Evolutionary conservation across 1,284 basidiomycete genomes (phyloP), one percentile per base, ranked within the genome.

Genomic region (Phlebopus sp.): DNA sequence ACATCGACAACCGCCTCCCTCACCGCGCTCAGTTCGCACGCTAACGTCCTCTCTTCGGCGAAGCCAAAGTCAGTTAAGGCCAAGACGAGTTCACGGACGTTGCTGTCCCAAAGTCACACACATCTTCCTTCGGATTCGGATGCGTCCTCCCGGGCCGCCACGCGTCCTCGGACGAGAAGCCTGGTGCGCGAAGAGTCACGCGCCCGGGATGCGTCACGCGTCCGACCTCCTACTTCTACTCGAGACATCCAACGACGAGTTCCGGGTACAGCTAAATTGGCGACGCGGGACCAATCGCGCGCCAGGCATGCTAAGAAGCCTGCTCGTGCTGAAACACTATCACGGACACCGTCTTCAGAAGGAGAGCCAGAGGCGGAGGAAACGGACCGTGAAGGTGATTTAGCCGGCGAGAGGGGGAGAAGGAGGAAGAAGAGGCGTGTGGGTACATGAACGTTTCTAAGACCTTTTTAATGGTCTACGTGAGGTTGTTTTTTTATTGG

Each of bases 361-460:
- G 52, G 38, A 18, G 56, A 52, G 34, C 36, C 4, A 2, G 54
- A 49, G 25, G 41, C 35, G 5, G 51, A 49, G 36, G 40, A 50
- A 27, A 47, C 46, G 6, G n/a, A 44, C 4, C 39, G 63, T 15
- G 55, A 54, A 9, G 37, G 34, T 13, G 59, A 55, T 27, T 44
- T 6, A 31, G 50, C 27, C 8, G 43, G 30, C 8, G 23, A 35
- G 1, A 49, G 63, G 18, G 62, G 62, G n/a, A 57, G 65, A 10
- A 54, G 49, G 4, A 53, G 60, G 39, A 64, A 64, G 62, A 66
- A 47, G 49, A 64, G 63, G 36, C 59, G 66, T 6, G 43, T 67
- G 2, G 53, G n/a, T 41, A 32, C 49, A 43, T 32, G 46, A 37
- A 34, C 6, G 21, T 6, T 23, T 3, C 21, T 23, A n/a, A n/a